Conservation (phyloP, 306 rosid species). For the Bauhinia variegata region DNA sequence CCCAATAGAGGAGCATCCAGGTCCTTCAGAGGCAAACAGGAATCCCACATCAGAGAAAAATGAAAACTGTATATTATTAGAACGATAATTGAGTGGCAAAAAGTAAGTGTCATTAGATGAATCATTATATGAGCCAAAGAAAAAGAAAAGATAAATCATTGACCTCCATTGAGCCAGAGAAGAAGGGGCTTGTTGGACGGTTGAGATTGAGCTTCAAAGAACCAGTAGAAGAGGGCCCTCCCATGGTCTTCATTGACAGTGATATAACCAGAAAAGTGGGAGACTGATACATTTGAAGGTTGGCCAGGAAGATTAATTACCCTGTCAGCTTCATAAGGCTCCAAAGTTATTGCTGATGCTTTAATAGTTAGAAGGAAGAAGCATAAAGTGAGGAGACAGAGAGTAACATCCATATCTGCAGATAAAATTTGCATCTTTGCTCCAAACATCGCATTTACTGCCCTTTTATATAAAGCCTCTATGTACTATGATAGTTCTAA, state of each 20-base stretch:
- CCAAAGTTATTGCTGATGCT: conserved; percentile 40
- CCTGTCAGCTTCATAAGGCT: conserved; percentile 50
- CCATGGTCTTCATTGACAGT: conserved; percentile 55
- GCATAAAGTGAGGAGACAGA: conserved; percentile 26
- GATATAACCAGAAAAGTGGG: conserved; percentile 62
- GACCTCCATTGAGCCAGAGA: conserved; percentile 70
- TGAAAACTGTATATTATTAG: conserved; percentile 6
- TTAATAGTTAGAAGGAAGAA: conserved; percentile 23
- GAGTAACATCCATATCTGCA: conserved; percentile 30
- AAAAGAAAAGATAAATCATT: too few species aligned
- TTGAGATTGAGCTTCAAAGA: conserved; percentile 62
- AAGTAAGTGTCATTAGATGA: background rate
- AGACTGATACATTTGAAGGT: conserved; percentile 49
- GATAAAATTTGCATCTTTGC: conserved; percentile 16
- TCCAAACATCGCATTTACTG: conserved; percentile 27
- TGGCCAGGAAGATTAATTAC: conserved; percentile 53
- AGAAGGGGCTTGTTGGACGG: conserved; percentile 57
- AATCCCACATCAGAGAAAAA: background rate
- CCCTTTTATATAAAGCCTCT: background rate
- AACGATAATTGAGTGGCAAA: conserved; percentile 13
- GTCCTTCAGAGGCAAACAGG: conserved; percentile 43
- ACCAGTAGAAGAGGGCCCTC: conserved; percentile 68
- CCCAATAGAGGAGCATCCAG: conserved; percentile 68
- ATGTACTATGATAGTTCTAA: background rate
- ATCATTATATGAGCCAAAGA: too few species aligned